phyloP scores from a whole-genome alignment of 352 stramenopile species.

The Phytophthora agathidicida region DNA sequence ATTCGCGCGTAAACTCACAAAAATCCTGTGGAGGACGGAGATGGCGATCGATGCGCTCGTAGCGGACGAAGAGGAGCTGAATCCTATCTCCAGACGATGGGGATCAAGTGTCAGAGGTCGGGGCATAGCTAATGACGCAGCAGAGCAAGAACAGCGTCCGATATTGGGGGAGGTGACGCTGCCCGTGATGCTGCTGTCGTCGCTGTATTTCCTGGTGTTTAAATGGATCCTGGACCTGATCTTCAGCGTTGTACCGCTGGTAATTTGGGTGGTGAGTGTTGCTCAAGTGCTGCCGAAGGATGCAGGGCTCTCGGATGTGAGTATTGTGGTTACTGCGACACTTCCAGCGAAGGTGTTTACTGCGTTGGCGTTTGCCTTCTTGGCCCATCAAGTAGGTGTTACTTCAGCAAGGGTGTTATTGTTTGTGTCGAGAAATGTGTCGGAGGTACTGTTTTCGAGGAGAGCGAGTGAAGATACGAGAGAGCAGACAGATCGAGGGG shows the following conservation, averaged over 20 bases:
- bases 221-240: slow-evolving; percentile 66
- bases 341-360: slow-evolving; percentile 38
- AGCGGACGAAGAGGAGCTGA: slow-evolving; percentile 17
- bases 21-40: slow-evolving; percentile 64
- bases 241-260: slow-evolving; percentile 53
- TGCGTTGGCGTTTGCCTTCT: slow-evolving; percentile 59
- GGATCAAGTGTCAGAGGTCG: slow-evolving; percentile 12
- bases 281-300: slow-evolving; percentile 43
- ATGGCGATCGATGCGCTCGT: slow-evolving; percentile 51
- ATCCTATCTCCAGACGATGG: background rate
- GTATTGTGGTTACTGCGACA: slow-evolving; percentile 24
- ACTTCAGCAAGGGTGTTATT: slow-evolving; percentile 45
- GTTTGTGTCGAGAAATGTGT: slow-evolving; percentile 57
- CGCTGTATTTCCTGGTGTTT: slow-evolving; percentile 78
- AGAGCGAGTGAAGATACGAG: background rate
- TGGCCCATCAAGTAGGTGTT: slow-evolving; percentile 65
- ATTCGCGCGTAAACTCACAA: slow-evolving; percentile 44
- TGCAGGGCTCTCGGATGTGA: slow-evolving; percentile 13
- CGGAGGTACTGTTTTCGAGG: slow-evolving; percentile 45
- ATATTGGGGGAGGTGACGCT: slow-evolving; percentile 50
- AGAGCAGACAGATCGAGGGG: slow-evolving; percentile 11
- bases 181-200: slow-evolving; percentile 66
- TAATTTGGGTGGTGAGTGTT: slow-evolving; percentile 50
- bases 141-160: background rate
- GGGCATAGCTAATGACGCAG: background rate